These are phyloP conservation scores for Xylaria sp. DNA, from an alignment of 2,329 filamentous ascomycete species.

Conservation along the genomic window DNA sequence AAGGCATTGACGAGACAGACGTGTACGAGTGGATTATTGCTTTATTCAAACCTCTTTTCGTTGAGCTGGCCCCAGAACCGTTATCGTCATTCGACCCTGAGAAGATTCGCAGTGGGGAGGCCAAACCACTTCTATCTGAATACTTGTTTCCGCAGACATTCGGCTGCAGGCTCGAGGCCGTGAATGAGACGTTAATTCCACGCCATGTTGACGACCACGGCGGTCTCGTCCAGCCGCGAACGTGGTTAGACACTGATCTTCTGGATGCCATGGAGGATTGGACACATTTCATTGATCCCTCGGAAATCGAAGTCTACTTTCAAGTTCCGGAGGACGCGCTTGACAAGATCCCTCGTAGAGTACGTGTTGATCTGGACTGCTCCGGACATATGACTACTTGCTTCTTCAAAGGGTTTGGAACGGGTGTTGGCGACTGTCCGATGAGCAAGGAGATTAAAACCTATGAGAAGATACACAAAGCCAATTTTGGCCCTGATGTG, in stretches of 20 bases:
- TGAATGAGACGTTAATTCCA: not conserved
- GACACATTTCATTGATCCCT: slow-evolving; percentile 4
- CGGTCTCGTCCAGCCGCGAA: not conserved
- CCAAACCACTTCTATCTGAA: slow-evolving; percentile 13
- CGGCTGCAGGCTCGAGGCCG: slow-evolving; percentile 9
- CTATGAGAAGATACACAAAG: slow-evolving; percentile 8
- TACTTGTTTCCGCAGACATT: slow-evolving; percentile 11
- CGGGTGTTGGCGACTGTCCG: slow-evolving; percentile 3
- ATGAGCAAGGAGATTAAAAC: slow-evolving; percentile 7
- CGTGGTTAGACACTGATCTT: not conserved
- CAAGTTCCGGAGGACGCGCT: slow-evolving; percentile 5
- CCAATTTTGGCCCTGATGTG: slow-evolving; percentile 10
- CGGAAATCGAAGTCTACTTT: slow-evolving; percentile 10
- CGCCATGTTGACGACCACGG: slow-evolving; percentile 7
- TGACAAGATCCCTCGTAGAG: not conserved
- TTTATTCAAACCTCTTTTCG: slow-evolving; percentile 4
- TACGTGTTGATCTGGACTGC: slow-evolving; percentile 7
- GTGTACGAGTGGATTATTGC: slow-evolving; percentile 6
- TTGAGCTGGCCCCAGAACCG: slow-evolving; percentile 8
- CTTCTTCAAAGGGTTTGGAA: slow-evolving; percentile 9
- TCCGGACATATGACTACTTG: slow-evolving; percentile 9
- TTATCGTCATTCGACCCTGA: slow-evolving; percentile 13
- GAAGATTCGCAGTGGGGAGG: slow-evolving; percentile 11
- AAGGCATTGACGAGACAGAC: not conserved
- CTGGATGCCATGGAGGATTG: slow-evolving; percentile 12